phyloP scores from a whole-genome alignment of 148 eudicot genomes.

The Fallopia convolvulus region DNA sequence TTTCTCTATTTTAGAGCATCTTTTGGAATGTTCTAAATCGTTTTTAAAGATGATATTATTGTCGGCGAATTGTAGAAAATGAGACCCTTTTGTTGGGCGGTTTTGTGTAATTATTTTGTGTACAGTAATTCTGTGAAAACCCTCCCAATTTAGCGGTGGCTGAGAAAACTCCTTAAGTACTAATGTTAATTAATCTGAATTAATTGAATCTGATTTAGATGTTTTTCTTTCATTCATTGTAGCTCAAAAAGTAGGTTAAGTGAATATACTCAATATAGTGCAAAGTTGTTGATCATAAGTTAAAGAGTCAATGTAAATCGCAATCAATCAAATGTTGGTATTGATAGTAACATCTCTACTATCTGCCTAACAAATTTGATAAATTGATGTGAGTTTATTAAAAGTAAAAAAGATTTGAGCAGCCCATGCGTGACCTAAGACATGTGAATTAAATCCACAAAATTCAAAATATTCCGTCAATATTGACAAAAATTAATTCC shows the following conservation, averaged over 20 bases:
- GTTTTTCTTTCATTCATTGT: too few species aligned
- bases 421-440: neutral
- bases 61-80: too few species aligned
- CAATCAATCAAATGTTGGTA: neutral
- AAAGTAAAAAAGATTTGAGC: neutral
- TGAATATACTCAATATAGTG: neutral
- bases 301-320: neutral
- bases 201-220: neutral
- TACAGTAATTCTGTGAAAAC: too few species aligned
- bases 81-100: neutral
- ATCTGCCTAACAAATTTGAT: conserved; percentile 1
- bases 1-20: too few species aligned
- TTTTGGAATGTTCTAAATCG: too few species aligned
- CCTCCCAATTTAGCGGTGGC: neutral
- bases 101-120: too few species aligned
- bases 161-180: too few species aligned
- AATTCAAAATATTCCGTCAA: neutral
- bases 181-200: too few species aligned
- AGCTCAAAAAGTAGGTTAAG: neutral
- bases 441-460: neutral
- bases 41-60: too few species aligned
- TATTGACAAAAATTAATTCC: neutral
- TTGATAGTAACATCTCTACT: neutral
- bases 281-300: neutral
- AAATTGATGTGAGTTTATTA: neutral